Percentiles rank a stretch among this genome's conserved stretches.
Conservation (phyloP, 2,329 filamentous ascomycete genomes). For the Cladophialophora chaetospira region DNA sequence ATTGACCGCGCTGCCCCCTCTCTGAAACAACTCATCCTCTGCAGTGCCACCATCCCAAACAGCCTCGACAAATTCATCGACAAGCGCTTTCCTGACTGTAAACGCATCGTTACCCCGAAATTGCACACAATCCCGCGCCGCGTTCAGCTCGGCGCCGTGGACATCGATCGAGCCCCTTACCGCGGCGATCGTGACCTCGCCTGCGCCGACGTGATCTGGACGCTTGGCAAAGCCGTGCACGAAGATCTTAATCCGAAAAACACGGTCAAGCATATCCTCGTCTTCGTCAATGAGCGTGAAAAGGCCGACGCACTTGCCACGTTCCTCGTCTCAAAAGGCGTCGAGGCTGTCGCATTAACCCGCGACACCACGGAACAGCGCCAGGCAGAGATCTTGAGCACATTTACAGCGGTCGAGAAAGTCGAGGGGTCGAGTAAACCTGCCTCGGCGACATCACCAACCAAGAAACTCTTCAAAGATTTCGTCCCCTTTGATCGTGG, state of each 20-base stretch:
- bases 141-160: slow-evolving; percentile 89
- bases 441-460: slow-evolving; percentile 20
- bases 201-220: slow-evolving; percentile 92
- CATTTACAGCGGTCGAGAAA: slow-evolving; percentile 62
- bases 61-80: slow-evolving; percentile 84
- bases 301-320: slow-evolving; percentile 77
- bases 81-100: slow-evolving; percentile 77
- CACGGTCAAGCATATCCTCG: slow-evolving; percentile 76
- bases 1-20: slow-evolving; percentile 80
- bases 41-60: slow-evolving; percentile 92
- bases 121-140: slow-evolving; percentile 93
- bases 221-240: slow-evolving; percentile 77
- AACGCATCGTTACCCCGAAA: slow-evolving; percentile 88
- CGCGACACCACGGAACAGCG: slow-evolving; percentile 79
- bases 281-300: slow-evolving; percentile 96
- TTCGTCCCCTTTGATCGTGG: slow-evolving; percentile 44
- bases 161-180: slow-evolving; percentile 90
- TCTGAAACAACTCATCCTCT: slow-evolving; percentile 82
- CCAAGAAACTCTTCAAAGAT: slow-evolving; percentile 34
- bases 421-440: slow-evolving; percentile 28
- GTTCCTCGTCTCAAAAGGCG: slow-evolving; percentile 80
- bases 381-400: slow-evolving; percentile 72
- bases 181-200: slow-evolving; percentile 89
- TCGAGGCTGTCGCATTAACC: slow-evolving; percentile 82
- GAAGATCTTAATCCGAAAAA: slow-evolving; percentile 55